A percentile compares a stretch with the other conserved stretches of the same genome.
phyloP scores from a whole-genome alignment of 2,329 filamentous ascomycete genomes.

The Madurella fahalii region DNA sequence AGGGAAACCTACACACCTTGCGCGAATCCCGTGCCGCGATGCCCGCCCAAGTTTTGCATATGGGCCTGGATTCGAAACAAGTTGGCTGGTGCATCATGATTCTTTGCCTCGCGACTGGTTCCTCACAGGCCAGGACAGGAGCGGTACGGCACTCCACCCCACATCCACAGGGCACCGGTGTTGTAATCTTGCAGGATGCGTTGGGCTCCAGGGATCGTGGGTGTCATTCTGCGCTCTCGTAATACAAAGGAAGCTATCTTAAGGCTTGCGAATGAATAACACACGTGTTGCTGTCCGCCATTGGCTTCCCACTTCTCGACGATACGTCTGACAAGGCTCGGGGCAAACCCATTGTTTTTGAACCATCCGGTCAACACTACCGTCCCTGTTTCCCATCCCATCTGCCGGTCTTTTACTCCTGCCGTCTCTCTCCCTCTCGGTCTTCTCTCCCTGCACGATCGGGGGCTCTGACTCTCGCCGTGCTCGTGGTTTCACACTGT shows the following conservation, averaged over 20 bases:
- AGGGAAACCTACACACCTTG: neutral
- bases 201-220: constrained; percentile 6
- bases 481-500: neutral
- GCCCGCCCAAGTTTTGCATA: constrained; percentile 8
- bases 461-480: neutral
- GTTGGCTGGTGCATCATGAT: constrained; percentile 7
- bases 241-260: constrained; percentile 12
- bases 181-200: constrained; percentile 16
- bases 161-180: constrained; percentile 5
- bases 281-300: constrained; percentile 11
- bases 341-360: constrained; percentile 16
- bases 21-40: constrained; percentile 1
- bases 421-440: neutral
- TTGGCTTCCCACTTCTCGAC: constrained; percentile 13
- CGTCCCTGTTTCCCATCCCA: neutral
- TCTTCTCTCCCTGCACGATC: neutral
- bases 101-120: neutral
- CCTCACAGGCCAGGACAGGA: neutral
- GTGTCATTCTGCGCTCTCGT: constrained; percentile 5
- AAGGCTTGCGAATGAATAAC: constrained; percentile 20
- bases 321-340: constrained; percentile 18
- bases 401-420: neutral
- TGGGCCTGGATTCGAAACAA: constrained; percentile 15
- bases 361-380: neutral
- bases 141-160: constrained; percentile 11